These are phyloP conservation scores for Fistulifera pelliculosa DNA, from an alignment of 108 stramenopile species.

Conservation along the genomic window DNA sequence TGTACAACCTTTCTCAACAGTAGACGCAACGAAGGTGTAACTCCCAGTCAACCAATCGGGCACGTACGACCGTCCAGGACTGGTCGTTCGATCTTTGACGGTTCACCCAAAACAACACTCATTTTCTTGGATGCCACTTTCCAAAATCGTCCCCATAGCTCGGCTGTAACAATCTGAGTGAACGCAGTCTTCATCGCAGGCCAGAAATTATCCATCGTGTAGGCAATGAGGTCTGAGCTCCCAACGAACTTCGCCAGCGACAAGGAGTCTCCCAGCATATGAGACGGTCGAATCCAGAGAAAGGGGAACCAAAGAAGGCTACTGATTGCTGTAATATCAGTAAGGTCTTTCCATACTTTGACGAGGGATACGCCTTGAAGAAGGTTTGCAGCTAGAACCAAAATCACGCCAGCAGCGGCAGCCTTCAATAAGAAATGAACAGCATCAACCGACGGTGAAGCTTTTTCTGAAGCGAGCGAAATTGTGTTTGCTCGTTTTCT, in stretches of 20 bases:
- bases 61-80: not conserved
- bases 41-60: not conserved
- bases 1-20: conserved; percentile 3
- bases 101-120: not conserved
- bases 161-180: conserved; percentile 9
- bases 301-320: not conserved
- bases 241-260: not conserved
- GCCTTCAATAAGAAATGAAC: too few species aligned
- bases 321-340: not conserved
- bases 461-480: too few species aligned
- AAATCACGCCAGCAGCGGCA: too few species aligned
- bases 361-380: too few species aligned
- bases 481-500: too few species aligned
- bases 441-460: too few species aligned
- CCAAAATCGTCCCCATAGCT: conserved; percentile 23
- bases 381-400: too few species aligned
- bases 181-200: conserved; percentile 10
- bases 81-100: not conserved
- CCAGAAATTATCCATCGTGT: not conserved
- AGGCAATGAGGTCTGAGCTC: not conserved
- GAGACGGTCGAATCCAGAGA: conserved; percentile 3
- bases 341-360: not conserved
- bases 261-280: conserved; percentile 1
- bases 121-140: not conserved
- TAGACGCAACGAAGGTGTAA: conserved; percentile 5